Conservation (phyloP, 208 protist species). For the Trypanosoma platydactyli region DNA sequence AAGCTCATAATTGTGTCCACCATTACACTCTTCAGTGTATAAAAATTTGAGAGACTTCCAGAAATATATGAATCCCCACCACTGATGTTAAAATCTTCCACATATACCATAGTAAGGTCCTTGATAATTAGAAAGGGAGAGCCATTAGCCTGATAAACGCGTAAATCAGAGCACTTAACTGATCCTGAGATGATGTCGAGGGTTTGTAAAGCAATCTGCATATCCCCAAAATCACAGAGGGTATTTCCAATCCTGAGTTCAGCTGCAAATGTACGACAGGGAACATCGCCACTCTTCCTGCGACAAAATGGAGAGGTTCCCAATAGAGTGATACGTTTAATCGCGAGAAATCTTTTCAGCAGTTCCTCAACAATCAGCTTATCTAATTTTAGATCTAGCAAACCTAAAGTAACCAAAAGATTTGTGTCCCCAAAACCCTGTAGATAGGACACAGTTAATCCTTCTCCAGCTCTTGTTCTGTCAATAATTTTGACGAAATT, state of each 20-base stretch:
- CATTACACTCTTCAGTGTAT: constrained; percentile 8
- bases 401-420: constrained; percentile 5
- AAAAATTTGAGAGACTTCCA: constrained; percentile 15
- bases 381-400: constrained; percentile 4
- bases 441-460: constrained; percentile 10
- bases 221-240: background rate
- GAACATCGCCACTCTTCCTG: background rate
- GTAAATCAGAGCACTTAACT: constrained; percentile 5
- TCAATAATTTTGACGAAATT: constrained; percentile 4
- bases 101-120: background rate
- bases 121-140: constrained; percentile 8
- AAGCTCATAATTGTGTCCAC: background rate
- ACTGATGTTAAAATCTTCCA: background rate
- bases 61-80: constrained; percentile 1
- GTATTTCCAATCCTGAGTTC: constrained; percentile 15
- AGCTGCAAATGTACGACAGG: background rate
- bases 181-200: background rate
- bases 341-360: background rate
- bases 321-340: background rate
- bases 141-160: background rate
- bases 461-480: background rate
- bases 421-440: constrained; percentile 1
- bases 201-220: constrained; percentile 8
- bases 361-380: constrained; percentile 10
- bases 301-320: background rate